phyloP scores from a whole-genome alignment of 495 filamentous ascomycete genomes.

The Aspergillus avenaceus region DNA sequence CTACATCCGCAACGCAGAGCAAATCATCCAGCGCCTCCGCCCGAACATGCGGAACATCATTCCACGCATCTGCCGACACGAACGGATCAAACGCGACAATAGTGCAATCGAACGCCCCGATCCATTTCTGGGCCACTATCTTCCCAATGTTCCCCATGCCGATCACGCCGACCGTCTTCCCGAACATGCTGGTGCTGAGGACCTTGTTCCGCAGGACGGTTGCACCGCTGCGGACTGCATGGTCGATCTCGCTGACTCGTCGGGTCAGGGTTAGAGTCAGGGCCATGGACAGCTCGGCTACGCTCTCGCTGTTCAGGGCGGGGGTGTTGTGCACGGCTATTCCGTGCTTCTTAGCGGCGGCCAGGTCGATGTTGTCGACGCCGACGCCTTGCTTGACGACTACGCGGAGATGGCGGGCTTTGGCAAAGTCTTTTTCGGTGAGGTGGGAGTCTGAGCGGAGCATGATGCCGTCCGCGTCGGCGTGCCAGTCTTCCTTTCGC shows the following conservation, averaged over 20 bases:
- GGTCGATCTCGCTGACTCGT: constrained; percentile 23
- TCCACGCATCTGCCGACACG: constrained; percentile 25
- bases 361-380: constrained; percentile 48
- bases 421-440: constrained; percentile 23
- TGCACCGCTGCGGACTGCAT: constrained; percentile 21
- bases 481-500: constrained; percentile 18
- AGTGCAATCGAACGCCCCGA: constrained; percentile 26
- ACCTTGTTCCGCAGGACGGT: constrained; percentile 27
- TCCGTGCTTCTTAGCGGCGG: constrained; percentile 39
- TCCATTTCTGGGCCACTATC: constrained; percentile 32
- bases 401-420: constrained; percentile 23
- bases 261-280: constrained; percentile 28
- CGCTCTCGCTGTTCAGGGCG: constrained; percentile 35
- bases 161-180: constrained; percentile 33
- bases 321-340: constrained; percentile 49
- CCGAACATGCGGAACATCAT: constrained; percentile 23
- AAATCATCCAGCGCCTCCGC: constrained; percentile 26
- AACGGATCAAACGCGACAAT: constrained; percentile 31
- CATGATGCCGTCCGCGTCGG: constrained; percentile 19
- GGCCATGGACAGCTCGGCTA: constrained; percentile 31
- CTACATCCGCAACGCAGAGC: constrained; percentile 26
- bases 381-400: constrained; percentile 46
- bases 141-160: constrained; percentile 39
- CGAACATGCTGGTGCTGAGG: constrained; percentile 25
- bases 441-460: constrained; percentile 22